Evolutionary conservation across 1,139 yeast species (phyloP).

Genomic region (Blastobotrys malaysiensis): DNA sequence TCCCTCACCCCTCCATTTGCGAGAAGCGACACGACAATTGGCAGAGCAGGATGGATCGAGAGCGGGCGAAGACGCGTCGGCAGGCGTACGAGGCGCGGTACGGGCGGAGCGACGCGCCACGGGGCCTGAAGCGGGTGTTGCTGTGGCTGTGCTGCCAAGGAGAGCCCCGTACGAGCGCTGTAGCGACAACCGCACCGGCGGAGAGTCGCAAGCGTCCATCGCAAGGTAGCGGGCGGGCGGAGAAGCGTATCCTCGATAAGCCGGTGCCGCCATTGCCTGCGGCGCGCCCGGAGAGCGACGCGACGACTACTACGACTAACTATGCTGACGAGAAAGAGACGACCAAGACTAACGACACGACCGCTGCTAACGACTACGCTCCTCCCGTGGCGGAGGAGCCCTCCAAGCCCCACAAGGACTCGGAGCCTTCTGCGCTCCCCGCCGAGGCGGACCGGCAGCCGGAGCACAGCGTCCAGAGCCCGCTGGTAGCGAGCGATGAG

Average conservation of each 20-base stretch:
- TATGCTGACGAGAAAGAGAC: not conserved
- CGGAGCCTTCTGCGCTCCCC: constrained; percentile 4
- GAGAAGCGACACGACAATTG: not conserved
- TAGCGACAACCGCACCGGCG: no score
- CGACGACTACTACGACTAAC: not conserved
- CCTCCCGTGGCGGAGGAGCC: not conserved
- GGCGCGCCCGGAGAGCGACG: constrained; percentile 4
- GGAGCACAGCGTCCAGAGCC: constrained; percentile 1
- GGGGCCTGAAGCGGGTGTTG: not conserved
- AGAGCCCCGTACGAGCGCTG: no score
- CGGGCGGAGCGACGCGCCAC: not conserved
- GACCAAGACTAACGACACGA: constrained; percentile 2
- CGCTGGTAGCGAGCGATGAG: constrained; percentile 1
- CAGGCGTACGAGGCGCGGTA: not conserved
- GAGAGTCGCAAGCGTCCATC: not conserved
- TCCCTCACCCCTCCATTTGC: not conserved
- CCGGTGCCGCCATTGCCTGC: constrained; percentile 22
- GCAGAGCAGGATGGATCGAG: not conserved
- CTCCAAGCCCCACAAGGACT: constrained; percentile 2
- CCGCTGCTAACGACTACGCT: constrained; percentile 1
- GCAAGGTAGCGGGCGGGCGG: not conserved
- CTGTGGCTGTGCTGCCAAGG: not conserved
- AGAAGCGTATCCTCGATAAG: constrained; percentile 16
- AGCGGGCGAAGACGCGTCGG: not conserved
- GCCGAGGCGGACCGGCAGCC: constrained; percentile 1